Percentiles rank a stretch among this genome's conserved stretches.
phyloP scores from a whole-genome alignment of 192 early-diverging fungal genomes.

The Podila horticola region DNA sequence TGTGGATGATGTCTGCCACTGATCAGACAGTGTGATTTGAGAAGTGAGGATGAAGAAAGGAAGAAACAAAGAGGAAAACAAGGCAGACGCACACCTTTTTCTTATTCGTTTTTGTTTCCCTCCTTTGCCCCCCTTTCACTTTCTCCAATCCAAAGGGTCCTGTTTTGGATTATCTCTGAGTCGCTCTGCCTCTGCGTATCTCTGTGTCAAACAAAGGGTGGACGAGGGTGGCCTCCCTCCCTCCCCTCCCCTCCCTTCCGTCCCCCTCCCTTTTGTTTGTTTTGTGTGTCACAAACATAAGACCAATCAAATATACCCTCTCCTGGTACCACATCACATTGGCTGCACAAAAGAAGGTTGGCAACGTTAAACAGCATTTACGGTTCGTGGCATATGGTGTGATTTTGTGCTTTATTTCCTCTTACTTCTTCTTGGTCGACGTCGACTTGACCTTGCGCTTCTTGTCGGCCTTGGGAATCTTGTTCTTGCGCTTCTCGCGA shows the following conservation, averaged over 20 bases:
- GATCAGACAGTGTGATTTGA: not conserved
- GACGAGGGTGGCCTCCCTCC: not conserved
- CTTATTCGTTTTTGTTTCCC: not conserved
- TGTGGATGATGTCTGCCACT: not conserved
- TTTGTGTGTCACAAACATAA: not conserved
- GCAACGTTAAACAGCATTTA: too few species aligned
- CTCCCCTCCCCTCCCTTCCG: not conserved
- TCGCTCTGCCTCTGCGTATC: too few species aligned
- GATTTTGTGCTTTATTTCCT: not conserved
- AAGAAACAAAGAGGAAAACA: not conserved
- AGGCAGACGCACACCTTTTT: not conserved
- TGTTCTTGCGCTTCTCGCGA: constrained; percentile 91
- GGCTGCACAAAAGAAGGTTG: too few species aligned
- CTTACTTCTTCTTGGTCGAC: constrained; percentile 62
- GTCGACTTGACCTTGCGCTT: constrained; percentile 88
- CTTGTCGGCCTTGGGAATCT: constrained; percentile 96
- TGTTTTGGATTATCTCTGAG: too few species aligned
- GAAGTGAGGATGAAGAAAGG: not conserved
- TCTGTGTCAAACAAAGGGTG: too few species aligned
- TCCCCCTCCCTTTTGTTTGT: not conserved
- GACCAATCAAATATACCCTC: too few species aligned
- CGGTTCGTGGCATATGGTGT: not conserved
- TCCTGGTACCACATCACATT: too few species aligned
- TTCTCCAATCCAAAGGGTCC: too few species aligned
- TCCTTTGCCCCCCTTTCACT: too few species aligned